Evolutionary conservation across 129 eudicot species (phyloP), one percentile per base, ranked within the genome.

Genomic region (Centella asiatica): DNA sequence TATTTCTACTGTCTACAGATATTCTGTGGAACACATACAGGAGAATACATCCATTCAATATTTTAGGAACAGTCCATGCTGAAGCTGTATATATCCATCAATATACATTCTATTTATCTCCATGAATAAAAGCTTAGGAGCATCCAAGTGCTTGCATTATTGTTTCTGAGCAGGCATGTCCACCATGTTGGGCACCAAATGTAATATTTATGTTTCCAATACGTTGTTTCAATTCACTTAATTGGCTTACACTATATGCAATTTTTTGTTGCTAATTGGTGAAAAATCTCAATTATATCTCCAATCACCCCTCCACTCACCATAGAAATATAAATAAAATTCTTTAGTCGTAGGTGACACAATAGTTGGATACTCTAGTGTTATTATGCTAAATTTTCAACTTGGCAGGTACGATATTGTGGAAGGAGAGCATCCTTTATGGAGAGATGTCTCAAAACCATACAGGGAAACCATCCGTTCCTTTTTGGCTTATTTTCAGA

Each of bases 391-490:
- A 69, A 87, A 66, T 51, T 57, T 63, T 71, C 22, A 46, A 58
- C 44, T 74, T 57, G 49, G 79, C 85, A 90, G 98, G 98, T 90
- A 84, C 32, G 48, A 77, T 42, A 79, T 92, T 28, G 98, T 92
- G 65, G 98, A 92, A 92, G 98, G 96, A 46, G 85, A 84, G 28
- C 94, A 92, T 74, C 72, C 85, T 74, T 60, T 92, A 36, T 92
- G 98, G 98, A 70, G 69, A 64, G 98, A 78, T 71, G 98, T 92
- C 60, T 92, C 98, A 28, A 87, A 78, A 72, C 86, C 98, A 28
- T 92, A 92, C 53, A 69, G 95, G 64, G 98, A 92, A 80, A 84
- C 95, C n/a, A 92, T 92, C 73, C 85, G 96, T 36, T 73, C 94
- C 32, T 87, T 92, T 69, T 75, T 92, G 60, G 95, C 77, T 20